Evolutionary conservation across 495 filamentous ascomycete genomes (phyloP).

Genomic region (Alectoria sarmentosa): DNA sequence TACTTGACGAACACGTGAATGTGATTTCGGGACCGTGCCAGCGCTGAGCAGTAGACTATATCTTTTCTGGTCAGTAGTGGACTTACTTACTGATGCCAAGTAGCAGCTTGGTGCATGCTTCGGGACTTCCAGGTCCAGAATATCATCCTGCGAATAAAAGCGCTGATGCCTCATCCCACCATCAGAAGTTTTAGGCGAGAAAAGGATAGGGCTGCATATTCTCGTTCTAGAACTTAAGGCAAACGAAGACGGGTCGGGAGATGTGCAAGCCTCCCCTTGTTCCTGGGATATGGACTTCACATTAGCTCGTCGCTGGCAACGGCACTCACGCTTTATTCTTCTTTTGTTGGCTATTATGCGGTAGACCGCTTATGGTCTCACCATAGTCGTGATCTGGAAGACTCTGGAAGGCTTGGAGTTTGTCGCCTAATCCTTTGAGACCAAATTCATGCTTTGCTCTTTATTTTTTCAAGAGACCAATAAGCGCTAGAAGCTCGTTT

Average conservation of each 20-base stretch:
- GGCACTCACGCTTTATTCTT: background rate
- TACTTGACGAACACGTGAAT: background rate
- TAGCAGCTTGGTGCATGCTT: background rate
- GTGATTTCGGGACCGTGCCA: background rate
- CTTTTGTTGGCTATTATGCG: background rate
- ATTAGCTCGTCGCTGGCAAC: background rate
- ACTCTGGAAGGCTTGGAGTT: background rate
- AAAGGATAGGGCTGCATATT: background rate
- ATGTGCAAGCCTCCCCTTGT: background rate
- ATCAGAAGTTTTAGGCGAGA: background rate
- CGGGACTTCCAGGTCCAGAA: background rate
- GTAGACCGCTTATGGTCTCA: background rate
- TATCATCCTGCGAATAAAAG: background rate
- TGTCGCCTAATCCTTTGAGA: background rate
- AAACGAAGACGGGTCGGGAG: conserved; percentile 3
- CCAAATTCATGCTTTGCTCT: background rate
- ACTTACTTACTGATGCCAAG: background rate
- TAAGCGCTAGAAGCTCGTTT: background rate
- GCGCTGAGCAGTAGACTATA: background rate
- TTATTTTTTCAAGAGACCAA: too few relatives aligned
- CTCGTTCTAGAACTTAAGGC: background rate
- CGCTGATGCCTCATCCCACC: background rate
- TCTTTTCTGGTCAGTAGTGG: too few relatives aligned
- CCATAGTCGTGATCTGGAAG: background rate
- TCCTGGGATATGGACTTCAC: background rate